phyloP scores from a whole-genome alignment of 2,329 filamentous ascomycete species.

The Neofusicoccum kwambonambiense region DNA sequence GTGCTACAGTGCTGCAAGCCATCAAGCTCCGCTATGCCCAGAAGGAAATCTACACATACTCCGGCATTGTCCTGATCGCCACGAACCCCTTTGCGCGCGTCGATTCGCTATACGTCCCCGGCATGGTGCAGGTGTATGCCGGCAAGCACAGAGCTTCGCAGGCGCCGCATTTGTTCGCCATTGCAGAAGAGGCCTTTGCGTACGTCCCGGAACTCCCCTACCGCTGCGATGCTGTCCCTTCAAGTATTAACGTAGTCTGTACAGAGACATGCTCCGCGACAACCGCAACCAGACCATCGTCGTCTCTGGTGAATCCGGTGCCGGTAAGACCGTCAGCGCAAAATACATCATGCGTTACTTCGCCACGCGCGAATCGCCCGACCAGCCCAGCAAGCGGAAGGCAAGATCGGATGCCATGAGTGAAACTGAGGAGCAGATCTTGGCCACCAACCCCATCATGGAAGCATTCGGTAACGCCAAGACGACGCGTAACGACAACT shows the following conservation, averaged over 20 bases:
- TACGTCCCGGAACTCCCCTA: constrained; percentile 48
- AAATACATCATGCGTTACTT: constrained; percentile 99
- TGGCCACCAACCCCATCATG: constrained; percentile 99
- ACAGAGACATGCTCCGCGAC: constrained; percentile 93
- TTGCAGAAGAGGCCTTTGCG: constrained; percentile 98
- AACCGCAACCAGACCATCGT: constrained; percentile 96
- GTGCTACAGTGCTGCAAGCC: constrained; percentile 78
- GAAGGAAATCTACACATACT: constrained; percentile 99
- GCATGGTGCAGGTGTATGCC: constrained; percentile 99
- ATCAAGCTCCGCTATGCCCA: constrained; percentile 96
- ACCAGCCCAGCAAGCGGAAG: constrained; percentile 78
- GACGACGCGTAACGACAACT: constrained; percentile 99
- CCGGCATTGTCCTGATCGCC: constrained; percentile 95
- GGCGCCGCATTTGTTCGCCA: constrained; percentile 96
- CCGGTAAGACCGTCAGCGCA: constrained; percentile 97
- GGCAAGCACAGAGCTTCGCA: constrained; percentile 95
- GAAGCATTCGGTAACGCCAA: constrained; percentile 99
- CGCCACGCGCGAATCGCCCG: constrained; percentile 90
- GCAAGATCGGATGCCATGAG: constrained; percentile 80
- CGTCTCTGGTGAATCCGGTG: constrained; percentile 98
- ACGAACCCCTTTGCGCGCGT: constrained; percentile 97
- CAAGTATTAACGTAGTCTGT: background rate
- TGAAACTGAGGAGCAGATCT: constrained; percentile 96
- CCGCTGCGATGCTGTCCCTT: background rate
- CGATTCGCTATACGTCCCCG: constrained; percentile 95